Evolutionary conservation across 2,329 filamentous ascomycete genomes (phyloP).

Genomic region (Mollisia scopiformis): DNA sequence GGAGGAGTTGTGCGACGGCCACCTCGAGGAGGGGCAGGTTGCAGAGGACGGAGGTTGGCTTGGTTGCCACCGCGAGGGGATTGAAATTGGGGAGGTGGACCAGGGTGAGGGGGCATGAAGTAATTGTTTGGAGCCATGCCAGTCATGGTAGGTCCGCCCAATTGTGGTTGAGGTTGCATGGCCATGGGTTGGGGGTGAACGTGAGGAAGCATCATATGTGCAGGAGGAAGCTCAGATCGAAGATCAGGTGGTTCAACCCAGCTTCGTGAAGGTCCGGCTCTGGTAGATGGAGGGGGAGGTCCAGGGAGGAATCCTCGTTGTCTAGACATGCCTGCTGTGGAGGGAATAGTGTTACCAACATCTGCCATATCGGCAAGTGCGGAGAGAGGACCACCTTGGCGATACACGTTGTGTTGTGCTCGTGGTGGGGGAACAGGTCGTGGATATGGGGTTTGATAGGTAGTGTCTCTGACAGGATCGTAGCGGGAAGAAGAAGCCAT

Average conservation of each 20-base stretch:
- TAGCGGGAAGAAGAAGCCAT: constrained; percentile 13
- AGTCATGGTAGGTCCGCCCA: background rate
- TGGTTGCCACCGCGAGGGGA: background rate
- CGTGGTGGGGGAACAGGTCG: background rate
- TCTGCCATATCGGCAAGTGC: constrained; percentile 2
- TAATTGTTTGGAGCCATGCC: background rate
- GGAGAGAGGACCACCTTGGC: background rate
- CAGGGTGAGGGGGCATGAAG: background rate
- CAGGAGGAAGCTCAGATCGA: background rate
- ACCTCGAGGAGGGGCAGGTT: background rate
- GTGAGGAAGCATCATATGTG: background rate
- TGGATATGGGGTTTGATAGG: constrained; percentile 13
- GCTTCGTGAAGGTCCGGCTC: too few species aligned
- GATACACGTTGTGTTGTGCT: constrained; percentile 12
- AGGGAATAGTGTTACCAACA: background rate
- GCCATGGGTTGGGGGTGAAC: too few species aligned
- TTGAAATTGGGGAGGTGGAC: background rate
- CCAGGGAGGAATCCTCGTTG: background rate
- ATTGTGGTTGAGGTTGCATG: background rate
- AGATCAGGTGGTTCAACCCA: too few species aligned
- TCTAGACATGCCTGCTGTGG: background rate
- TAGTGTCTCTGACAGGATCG: constrained; percentile 27
- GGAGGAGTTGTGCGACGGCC: background rate
- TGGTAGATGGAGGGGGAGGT: background rate
- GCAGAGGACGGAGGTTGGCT: background rate